A percentile compares a stretch with the other conserved stretches of the same genome.
phyloP scores from a whole-genome alignment of 192 early-diverging fungal genomes.

The Kickxella alabastrina region DNA sequence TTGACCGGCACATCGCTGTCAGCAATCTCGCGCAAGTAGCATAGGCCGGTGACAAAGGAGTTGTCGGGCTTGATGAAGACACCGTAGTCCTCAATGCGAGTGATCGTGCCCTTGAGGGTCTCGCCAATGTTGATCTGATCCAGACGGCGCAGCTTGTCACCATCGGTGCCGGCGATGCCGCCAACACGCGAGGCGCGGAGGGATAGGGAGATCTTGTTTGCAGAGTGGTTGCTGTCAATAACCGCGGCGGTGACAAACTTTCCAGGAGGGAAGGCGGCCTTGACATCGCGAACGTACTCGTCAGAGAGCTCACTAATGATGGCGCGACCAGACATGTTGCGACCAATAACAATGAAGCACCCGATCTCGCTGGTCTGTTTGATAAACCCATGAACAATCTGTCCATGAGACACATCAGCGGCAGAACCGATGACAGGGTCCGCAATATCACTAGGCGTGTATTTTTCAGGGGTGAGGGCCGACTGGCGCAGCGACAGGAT shows the following conservation, averaged over 20 bases:
- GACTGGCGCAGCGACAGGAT: slow-evolving; percentile 64
- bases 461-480: slow-evolving; percentile 39
- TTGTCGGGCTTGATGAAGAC: slow-evolving; percentile 81
- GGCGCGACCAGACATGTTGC: slow-evolving; percentile 64
- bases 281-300: slow-evolving; percentile 83
- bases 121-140: slow-evolving; percentile 65
- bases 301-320: slow-evolving; percentile 85
- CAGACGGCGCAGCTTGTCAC: slow-evolving; percentile 42
- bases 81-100: slow-evolving; percentile 68
- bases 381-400: slow-evolving; percentile 71
- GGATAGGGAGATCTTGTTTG: slow-evolving; percentile 66
- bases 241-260: slow-evolving; percentile 76
- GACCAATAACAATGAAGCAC: slow-evolving; percentile 69
- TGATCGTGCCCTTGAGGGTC: slow-evolving; percentile 76
- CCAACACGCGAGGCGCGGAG: slow-evolving; percentile 60
- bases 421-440: slow-evolving; percentile 55
- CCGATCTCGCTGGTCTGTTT: slow-evolving; percentile 65
- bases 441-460: slow-evolving; percentile 12
- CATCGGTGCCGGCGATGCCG: slow-evolving; percentile 17
- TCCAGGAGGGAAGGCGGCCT: slow-evolving; percentile 62
- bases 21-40: slow-evolving; percentile 79
- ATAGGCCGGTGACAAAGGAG: slow-evolving; percentile 72
- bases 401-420: slow-evolving; percentile 58
- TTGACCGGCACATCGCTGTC: slow-evolving; percentile 72
- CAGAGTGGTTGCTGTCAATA: slow-evolving; percentile 55